phyloP scores from a whole-genome alignment of 352 stramenopile species.

The Phytophthora brassicae region DNA sequence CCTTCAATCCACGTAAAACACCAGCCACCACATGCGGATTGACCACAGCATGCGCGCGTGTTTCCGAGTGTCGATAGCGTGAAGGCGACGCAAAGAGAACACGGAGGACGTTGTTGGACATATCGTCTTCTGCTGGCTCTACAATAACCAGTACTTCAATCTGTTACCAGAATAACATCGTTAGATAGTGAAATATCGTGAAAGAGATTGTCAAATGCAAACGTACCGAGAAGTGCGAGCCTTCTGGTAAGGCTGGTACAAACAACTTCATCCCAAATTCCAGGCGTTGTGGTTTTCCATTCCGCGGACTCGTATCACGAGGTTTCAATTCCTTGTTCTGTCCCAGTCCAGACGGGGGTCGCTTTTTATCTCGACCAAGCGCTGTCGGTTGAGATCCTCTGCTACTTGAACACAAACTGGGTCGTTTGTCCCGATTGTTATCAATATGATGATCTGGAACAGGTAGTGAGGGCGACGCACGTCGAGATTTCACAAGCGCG shows the following conservation, averaged over 20 bases:
- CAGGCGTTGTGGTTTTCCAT: slow-evolving; percentile 30
- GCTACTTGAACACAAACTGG: slow-evolving; percentile 13
- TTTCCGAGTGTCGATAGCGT: slow-evolving; percentile 21
- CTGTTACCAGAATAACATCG: slow-evolving; percentile 12
- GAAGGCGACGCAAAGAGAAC: slow-evolving; percentile 45
- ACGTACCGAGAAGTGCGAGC: slow-evolving; percentile 60
- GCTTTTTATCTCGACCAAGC: slow-evolving; percentile 24
- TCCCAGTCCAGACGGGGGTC: slow-evolving; percentile 18
- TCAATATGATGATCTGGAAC: slow-evolving; percentile 3
- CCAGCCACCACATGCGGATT: slow-evolving; percentile 50
- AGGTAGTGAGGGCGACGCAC: background rate
- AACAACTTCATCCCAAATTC: slow-evolving; percentile 77
- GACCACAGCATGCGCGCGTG: slow-evolving; percentile 25
- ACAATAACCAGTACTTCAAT: slow-evolving; percentile 49
- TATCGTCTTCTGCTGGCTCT: slow-evolving; percentile 34
- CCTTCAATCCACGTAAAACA: slow-evolving; percentile 46
- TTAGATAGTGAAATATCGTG: background rate
- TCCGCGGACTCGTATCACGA: slow-evolving; percentile 9
- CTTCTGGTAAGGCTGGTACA: slow-evolving; percentile 47
- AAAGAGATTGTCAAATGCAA: background rate
- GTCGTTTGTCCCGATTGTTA: slow-evolving; percentile 17
- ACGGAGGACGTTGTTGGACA: slow-evolving; percentile 35
- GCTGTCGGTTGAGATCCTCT: slow-evolving; percentile 12
- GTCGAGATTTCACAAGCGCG: slow-evolving; percentile 31
- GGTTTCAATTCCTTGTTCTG: slow-evolving; percentile 20